These are phyloP conservation scores for Astrephomene gubernaculifera DNA, from an alignment of 139 green algal genomes.

Conservation along the genomic window DNA sequence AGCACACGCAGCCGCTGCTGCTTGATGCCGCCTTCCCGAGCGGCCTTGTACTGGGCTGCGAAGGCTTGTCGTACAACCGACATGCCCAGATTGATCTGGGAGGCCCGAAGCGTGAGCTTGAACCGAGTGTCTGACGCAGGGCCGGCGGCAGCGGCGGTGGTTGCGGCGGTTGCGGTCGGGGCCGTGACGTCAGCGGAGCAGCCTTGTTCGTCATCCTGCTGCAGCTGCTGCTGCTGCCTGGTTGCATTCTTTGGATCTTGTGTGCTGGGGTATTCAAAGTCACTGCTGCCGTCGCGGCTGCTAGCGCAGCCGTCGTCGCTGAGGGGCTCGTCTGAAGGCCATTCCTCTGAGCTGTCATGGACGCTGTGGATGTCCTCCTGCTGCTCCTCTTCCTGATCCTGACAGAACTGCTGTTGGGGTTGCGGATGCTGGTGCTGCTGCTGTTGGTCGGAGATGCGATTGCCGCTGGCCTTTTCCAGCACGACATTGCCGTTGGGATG, in stretches of 20 bases:
- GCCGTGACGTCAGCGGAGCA: neutral
- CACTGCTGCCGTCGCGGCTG: too few relatives aligned
- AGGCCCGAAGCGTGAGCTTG: neutral
- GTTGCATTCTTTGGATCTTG: neutral
- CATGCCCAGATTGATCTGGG: neutral
- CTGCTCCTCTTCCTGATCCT: too few relatives aligned
- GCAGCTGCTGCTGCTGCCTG: neutral
- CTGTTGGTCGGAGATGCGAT: too few relatives aligned
- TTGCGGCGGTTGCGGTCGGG: neutral
- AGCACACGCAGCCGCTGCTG: neutral
- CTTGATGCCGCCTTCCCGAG: neutral
- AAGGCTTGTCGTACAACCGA: neutral
- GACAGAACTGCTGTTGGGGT: too few relatives aligned
- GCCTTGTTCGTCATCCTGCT: neutral
- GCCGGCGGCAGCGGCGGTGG: neutral
- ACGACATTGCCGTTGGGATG: too few relatives aligned
- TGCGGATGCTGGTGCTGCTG: too few relatives aligned
- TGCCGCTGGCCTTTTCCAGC: too few relatives aligned
- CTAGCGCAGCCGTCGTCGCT: too few relatives aligned
- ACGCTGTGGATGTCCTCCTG: too few relatives aligned
- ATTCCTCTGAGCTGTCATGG: too few relatives aligned
- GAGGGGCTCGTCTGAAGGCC: too few relatives aligned
- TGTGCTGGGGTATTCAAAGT: too few relatives aligned
- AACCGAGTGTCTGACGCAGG: neutral
- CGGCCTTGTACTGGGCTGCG: neutral